Conservation (phyloP, 805 yeast species). For the Yarrowia alimentaria region DNA sequence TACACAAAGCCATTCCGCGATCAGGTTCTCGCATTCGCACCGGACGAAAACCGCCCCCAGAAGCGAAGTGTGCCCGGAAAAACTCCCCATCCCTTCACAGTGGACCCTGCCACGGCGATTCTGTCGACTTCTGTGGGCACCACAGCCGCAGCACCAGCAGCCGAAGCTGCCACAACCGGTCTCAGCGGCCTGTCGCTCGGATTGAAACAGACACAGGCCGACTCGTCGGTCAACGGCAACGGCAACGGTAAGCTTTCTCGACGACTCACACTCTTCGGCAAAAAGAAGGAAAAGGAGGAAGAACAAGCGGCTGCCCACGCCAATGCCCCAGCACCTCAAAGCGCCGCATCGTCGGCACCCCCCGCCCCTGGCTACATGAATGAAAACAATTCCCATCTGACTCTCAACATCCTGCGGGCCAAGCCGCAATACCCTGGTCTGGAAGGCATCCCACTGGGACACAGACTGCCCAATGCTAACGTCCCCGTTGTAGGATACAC, state of each 20-base stretch:
- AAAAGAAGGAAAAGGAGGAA: slow-evolving; percentile 30
- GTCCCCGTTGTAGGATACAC: slow-evolving; percentile 49
- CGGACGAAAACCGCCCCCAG: slow-evolving; percentile 34
- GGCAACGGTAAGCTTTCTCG: slow-evolving; percentile 33
- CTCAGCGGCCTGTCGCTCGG: slow-evolving; percentile 17
- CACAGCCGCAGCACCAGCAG: neutral
- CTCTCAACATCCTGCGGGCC: slow-evolving; percentile 13
- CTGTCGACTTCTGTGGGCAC: neutral
- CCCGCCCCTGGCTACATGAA: slow-evolving; percentile 14
- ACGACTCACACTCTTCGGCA: slow-evolving; percentile 28
- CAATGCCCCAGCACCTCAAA: too few species aligned
- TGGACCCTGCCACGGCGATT: slow-evolving; percentile 32
- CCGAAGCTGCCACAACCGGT: neutral
- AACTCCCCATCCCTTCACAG: slow-evolving; percentile 40
- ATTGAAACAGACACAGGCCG: slow-evolving; percentile 9
- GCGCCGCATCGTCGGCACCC: too few species aligned
- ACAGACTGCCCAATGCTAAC: slow-evolving; percentile 45
- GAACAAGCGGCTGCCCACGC: slow-evolving; percentile 16
- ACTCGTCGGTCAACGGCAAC: slow-evolving; percentile 34
- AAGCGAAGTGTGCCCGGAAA: slow-evolving; percentile 42
- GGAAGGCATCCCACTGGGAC: slow-evolving; percentile 41
- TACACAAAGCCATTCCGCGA: slow-evolving; percentile 68
- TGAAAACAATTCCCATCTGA: neutral
- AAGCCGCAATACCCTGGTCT: slow-evolving; percentile 34
- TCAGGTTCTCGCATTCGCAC: slow-evolving; percentile 49